These are phyloP conservation scores for Kalmanozyma brasiliensis DNA, from an alignment of 1,284 basidiomycete species.

Conservation along the genomic window DNA sequence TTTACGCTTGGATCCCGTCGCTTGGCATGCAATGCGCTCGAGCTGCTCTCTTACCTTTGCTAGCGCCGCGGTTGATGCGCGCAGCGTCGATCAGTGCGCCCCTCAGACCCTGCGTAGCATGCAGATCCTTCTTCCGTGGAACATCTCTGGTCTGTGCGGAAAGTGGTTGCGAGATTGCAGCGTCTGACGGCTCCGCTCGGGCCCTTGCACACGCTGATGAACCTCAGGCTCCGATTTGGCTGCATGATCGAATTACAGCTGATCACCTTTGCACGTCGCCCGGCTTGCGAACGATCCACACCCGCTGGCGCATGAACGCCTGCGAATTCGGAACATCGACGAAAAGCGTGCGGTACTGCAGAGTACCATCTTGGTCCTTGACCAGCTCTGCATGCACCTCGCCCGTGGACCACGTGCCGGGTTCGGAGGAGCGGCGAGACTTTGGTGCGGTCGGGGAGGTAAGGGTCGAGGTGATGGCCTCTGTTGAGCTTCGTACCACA, in stretches of 20 bases:
- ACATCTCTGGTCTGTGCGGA: neutral
- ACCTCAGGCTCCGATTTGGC: too few relatives aligned
- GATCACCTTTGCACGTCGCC: constrained; percentile 49
- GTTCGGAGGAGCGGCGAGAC: constrained; percentile 23
- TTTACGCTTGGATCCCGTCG: neutral
- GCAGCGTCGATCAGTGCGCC: constrained; percentile 1
- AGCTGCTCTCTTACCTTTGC: neutral
- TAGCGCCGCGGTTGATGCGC: neutral
- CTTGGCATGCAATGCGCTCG: constrained; percentile 7
- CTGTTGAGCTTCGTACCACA: constrained; percentile 33
- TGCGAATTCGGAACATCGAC: constrained; percentile 57
- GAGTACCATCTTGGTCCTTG: constrained; percentile 56
- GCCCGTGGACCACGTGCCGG: constrained; percentile 58
- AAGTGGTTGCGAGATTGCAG: neutral
- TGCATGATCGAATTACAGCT: neutral
- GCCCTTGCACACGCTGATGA: too few relatives aligned
- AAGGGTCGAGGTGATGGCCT: constrained; percentile 30
- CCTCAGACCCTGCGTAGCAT: neutral
- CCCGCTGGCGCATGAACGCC: constrained; percentile 45
- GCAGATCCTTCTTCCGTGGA: neutral
- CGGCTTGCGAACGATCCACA: constrained; percentile 47
- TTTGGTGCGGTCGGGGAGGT: constrained; percentile 16
- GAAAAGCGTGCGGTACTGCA: constrained; percentile 57
- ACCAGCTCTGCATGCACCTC: constrained; percentile 60
- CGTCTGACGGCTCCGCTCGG: too few relatives aligned